Conservation (phyloP, 345 rosid genomes). For the Rhizophora apiculata region DNA sequence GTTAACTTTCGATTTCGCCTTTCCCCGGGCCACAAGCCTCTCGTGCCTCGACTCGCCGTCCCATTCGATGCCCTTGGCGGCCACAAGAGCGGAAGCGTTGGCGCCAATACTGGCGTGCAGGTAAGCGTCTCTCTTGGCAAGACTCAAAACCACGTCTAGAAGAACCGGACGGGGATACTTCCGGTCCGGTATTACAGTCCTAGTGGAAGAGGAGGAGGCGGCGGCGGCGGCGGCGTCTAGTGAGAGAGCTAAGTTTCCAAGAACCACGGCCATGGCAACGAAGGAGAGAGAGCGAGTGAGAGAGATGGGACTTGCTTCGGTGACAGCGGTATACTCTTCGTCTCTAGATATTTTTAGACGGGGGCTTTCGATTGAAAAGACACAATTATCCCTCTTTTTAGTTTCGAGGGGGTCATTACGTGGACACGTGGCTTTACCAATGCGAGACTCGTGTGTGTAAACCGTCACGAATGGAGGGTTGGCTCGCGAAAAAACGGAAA, state of each 20-base stretch:
- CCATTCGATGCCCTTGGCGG: constrained; percentile 44
- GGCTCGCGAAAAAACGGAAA: constrained; percentile 9
- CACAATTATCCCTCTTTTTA: too few relatives aligned
- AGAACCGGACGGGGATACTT: constrained; percentile 41
- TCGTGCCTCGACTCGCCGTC: constrained; percentile 50
- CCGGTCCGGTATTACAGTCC: constrained; percentile 52
- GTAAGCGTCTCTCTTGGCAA: constrained; percentile 52
- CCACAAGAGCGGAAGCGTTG: constrained; percentile 7
- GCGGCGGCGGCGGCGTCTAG: constrained; percentile 36
- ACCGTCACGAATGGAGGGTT: constrained; percentile 12
- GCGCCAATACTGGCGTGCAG: constrained; percentile 27
- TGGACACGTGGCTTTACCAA: constrained; percentile 30
- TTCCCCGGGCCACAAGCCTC: constrained; percentile 42
- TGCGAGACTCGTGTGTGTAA: constrained; percentile 41
- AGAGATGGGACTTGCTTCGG: constrained; percentile 6
- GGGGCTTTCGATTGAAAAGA: constrained; percentile 21
- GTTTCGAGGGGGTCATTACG: too few relatives aligned
- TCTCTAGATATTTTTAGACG: background rate
- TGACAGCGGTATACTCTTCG: background rate
- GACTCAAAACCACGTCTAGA: constrained; percentile 45
- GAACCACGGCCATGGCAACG: constrained; percentile 57
- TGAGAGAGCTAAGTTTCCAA: constrained; percentile 62
- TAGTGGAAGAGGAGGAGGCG: constrained; percentile 22
- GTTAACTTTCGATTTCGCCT: constrained; percentile 59
- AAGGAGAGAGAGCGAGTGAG: constrained; percentile 13